These are phyloP conservation scores for Teunomyces funiuensis DNA, from an alignment of 805 yeast species.

Conservation along the genomic window DNA sequence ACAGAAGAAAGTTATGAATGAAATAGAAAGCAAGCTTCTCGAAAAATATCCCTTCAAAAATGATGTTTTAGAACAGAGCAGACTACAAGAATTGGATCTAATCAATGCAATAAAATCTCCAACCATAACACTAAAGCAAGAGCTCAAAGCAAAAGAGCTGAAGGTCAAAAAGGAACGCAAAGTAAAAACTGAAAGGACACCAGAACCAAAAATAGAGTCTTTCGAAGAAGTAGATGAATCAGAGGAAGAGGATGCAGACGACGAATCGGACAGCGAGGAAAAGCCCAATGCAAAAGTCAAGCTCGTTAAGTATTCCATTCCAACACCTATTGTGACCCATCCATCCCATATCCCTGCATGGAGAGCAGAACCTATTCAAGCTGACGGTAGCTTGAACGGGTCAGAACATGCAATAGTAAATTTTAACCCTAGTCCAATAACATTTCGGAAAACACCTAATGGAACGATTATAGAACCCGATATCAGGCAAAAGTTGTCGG, in stretches of 20 bases:
- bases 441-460: constrained; percentile 17
- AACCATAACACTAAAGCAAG: background rate
- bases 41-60: constrained; percentile 38
- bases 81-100: constrained; percentile 19
- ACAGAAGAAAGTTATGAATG: constrained; percentile 38
- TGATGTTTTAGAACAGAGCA: constrained; percentile 25
- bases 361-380: constrained; percentile 29
- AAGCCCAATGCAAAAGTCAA: constrained; percentile 26
- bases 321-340: constrained; percentile 39
- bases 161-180: background rate
- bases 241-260: constrained; percentile 6
- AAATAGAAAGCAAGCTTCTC: constrained; percentile 29
- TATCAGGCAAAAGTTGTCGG: constrained; percentile 24
- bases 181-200: background rate
- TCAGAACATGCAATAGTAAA: constrained; percentile 22
- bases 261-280: constrained; percentile 7
- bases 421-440: constrained; percentile 29
- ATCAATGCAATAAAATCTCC: constrained; percentile 10
- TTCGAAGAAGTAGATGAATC: background rate
- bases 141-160: background rate
- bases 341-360: constrained; percentile 46
- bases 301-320: constrained; percentile 30
- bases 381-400: constrained; percentile 16
- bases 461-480: constrained; percentile 23
- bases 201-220: background rate